These are phyloP conservation scores for Hemileccinum rubropunctum DNA, from an alignment of 768 basidiomycete species.

Conservation along the genomic window DNA sequence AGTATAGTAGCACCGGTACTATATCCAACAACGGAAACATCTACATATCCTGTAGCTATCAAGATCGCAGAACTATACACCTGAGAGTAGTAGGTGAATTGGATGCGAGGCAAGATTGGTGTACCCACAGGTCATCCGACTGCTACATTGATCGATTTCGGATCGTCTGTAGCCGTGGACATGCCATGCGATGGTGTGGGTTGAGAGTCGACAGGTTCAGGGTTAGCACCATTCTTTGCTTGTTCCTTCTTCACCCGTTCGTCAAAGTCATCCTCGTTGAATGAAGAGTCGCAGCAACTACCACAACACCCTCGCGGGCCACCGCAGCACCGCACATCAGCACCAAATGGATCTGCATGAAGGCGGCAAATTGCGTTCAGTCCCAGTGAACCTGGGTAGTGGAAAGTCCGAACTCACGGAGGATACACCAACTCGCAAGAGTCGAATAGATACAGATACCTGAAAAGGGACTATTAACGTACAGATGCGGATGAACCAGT, in stretches of 20 bases:
- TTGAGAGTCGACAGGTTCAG: conserved; percentile 18
- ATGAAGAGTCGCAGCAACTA: conserved; percentile 27
- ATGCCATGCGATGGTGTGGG: conserved; percentile 21
- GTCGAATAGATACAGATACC: conserved; percentile 12
- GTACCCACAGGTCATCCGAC: neutral
- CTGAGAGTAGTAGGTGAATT: neutral
- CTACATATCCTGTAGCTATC: neutral
- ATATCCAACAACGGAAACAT: too few species aligned
- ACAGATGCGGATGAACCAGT: neutral
- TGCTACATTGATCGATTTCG: neutral
- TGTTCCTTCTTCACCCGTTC: conserved; percentile 26
- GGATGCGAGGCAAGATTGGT: neutral
- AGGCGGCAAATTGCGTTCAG: neutral
- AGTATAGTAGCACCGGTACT: too few species aligned
- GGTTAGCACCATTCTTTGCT: conserved; percentile 12
- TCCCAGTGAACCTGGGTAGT: neutral
- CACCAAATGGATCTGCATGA: conserved; percentile 22
- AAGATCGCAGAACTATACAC: neutral
- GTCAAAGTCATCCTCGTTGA: conserved; percentile 29
- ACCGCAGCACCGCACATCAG: conserved; percentile 21
- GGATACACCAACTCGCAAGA: conserved; percentile 23
- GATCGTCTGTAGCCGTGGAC: conserved; percentile 6
- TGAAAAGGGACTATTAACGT: conserved; percentile 2
- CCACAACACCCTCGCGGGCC: conserved; percentile 28
- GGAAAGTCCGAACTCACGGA: conserved; percentile 18